A percentile compares a stretch with the other conserved stretches of the same genome.
phyloP scores from a whole-genome alignment of 345 rosid genomes.

The Cochlearia excelsa region DNA sequence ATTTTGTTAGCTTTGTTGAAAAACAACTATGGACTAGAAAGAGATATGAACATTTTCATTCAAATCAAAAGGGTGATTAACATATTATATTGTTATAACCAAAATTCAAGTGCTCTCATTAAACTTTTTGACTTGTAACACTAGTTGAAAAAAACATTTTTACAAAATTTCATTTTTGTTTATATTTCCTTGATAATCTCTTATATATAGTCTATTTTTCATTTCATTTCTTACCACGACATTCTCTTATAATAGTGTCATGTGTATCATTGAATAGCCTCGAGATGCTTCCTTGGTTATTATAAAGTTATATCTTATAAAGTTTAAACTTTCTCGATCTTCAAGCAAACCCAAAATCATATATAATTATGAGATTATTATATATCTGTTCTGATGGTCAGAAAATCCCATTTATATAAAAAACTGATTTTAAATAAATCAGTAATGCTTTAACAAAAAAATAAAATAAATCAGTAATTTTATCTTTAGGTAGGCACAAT shows the following conservation, averaged over 20 bases:
- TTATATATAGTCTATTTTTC: too few species aligned
- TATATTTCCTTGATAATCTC: too few species aligned
- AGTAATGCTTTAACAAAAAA: too few species aligned
- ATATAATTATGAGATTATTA: constrained; percentile 25
- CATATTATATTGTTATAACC: constrained; percentile 9
- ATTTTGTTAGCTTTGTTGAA: not conserved
- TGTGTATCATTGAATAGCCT: constrained; percentile 26
- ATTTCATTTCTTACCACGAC: too few species aligned
- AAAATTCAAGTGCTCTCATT: constrained; percentile 2
- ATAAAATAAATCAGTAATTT: too few species aligned
- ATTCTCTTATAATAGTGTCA: constrained; percentile 7
- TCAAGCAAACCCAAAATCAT: constrained; percentile 35
- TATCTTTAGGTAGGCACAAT: too few species aligned
- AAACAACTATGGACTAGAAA: too few species aligned
- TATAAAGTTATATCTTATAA: constrained; percentile 25
- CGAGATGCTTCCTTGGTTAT: constrained; percentile 34
- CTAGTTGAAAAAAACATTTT: not conserved
- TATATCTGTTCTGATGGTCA: too few species aligned
- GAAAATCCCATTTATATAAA: too few species aligned
- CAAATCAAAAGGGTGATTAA: not conserved
- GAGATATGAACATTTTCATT: constrained; percentile 1
- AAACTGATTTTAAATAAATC: too few species aligned
- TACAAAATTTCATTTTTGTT: too few species aligned
- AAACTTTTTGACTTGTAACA: constrained; percentile 2
- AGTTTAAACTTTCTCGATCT: constrained; percentile 35